Evolutionary conservation across 257 asterid genomes (phyloP), one percentile per base, ranked within the genome.

Genomic region (Solanum piurae): DNA sequence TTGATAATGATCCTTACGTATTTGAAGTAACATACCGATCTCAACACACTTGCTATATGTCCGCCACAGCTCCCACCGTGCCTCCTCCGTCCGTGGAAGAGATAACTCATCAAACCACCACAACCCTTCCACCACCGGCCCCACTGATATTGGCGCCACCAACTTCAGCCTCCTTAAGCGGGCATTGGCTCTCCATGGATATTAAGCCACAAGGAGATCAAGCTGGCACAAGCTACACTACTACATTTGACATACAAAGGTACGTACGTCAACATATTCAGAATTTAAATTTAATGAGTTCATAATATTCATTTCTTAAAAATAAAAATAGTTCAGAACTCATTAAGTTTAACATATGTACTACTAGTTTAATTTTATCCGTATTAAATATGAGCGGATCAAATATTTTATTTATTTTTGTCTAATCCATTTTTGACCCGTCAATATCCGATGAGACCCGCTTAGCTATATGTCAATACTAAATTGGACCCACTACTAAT

Each of bases 161-260:
- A 34, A 72, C 85, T 6, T 58, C 92, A 74, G 79, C 88, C n/a
- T 33, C 89, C 21, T 49, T 83, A 10, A 85, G 89, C 9, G 82
- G 87, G 66, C 91, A 90, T 4, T 95, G 97, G 95, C 94, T 94
- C 84, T 91, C 98, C 83, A 94, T 94, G 95, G 95, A 93, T 60
- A 86, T 93, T 88, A 68, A 62, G 84, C 73, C 38, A 80, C 83
- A 85, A 5, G 23, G 68, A 64, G 77, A 62, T n/a, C 72, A n/a
- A 76, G 86, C 85, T 38, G 88, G 86, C 42, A 12, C 89, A 46
- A 80, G 69, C 69, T 72, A 72, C 79, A 36, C 52, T 74, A 29
- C 68, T 29, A 27, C 27, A 9, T 80, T 80, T 29, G 69, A 49
- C 29, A 80, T 80, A 18, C 69, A 80, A 49, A 80, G 85, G 85